Percentiles rank a stretch among this genome's conserved stretches.
phyloP scores from a whole-genome alignment of 148 eudicot genomes.

The Rhododendron mucronatum region DNA sequence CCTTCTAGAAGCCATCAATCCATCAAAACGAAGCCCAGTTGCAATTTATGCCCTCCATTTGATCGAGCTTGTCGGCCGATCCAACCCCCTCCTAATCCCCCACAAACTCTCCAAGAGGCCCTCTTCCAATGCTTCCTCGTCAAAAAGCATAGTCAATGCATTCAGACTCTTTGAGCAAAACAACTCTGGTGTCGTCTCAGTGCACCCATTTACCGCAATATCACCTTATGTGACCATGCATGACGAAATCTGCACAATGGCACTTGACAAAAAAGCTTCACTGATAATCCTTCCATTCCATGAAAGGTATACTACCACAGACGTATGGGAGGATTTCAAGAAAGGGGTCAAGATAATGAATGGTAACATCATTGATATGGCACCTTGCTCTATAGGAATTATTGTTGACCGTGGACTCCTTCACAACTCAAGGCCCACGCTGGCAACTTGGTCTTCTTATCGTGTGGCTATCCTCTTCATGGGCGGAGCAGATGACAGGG shows the following conservation, averaged over 20 bases:
- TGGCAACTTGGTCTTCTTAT: slow-evolving; percentile 9
- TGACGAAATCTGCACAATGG: slow-evolving; percentile 19
- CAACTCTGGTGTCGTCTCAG: slow-evolving; percentile 7
- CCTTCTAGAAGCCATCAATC: slow-evolving; percentile 19
- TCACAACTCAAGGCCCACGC: slow-evolving; percentile 2
- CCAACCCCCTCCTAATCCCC: slow-evolving; percentile 13
- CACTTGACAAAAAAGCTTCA: slow-evolving; percentile 7
- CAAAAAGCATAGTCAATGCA: slow-evolving; percentile 13
- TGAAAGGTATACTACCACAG: not conserved
- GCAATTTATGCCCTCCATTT: slow-evolving; percentile 13
- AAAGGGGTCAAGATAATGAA: slow-evolving; percentile 6
- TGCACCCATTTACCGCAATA: slow-evolving; percentile 16
- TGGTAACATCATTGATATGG: slow-evolving; percentile 6
- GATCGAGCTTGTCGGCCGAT: slow-evolving; percentile 12
- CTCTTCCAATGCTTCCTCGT: slow-evolving; percentile 4
- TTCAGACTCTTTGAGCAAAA: slow-evolving; percentile 14
- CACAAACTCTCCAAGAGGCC: slow-evolving; percentile 16
- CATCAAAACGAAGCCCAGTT: slow-evolving; percentile 17
- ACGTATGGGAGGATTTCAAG: not conserved
- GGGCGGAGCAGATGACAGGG: slow-evolving; percentile 19
- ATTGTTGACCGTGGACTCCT: slow-evolving; percentile 15
- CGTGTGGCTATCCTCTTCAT: slow-evolving; percentile 13
- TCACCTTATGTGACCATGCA: slow-evolving; percentile 12
- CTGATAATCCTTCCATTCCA: slow-evolving; percentile 13
- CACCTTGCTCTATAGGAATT: slow-evolving; percentile 18